Base-by-base conservation (phyloP, 345 rosid species). In the Orychophragmus violaceus region DNA sequence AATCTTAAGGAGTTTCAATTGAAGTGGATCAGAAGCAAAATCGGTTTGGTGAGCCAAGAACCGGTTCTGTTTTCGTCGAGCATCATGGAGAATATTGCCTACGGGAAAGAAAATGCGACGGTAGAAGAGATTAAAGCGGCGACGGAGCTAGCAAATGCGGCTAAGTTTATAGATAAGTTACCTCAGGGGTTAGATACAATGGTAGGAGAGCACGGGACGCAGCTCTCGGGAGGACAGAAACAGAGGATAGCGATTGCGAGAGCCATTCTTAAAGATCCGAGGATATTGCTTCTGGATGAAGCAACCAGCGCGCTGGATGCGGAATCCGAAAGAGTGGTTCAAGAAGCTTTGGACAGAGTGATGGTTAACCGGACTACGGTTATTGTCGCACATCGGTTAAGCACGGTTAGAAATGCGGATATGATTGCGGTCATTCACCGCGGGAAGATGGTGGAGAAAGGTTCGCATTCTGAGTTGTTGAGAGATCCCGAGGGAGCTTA, bases 201-300 rank as follows among this genome's bases (percentile, higher is more conserved):
- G 95, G 96, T 84, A 4, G 98, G 98, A 13, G 97, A 93, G 75
- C 96, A 87, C 57, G 96, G 99, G 56, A 84, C 94, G 18, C 97
- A 86, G 72, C 84, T 94, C 44, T 90, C 97, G 0, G 99, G 99
- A 8, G 99, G 99, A 24, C 99, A 94, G 61, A 93, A 93, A 74
- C 98, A 93, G 78, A 83, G 97, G 64, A 77, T 91, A 58, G 97
- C 97, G 2, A 88, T 91, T 21, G 94, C 97, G 0, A 84, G 97
- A 70, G 97, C 96, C 1, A 88, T 88, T 48, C 64, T 88, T n/a
- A 91, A 88, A 75, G 79, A 90, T 46, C 96, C 96, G 0, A 32
- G 89, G 62, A 82, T 91, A 10, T 76, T 91, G 57, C 89, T 91
- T 13, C 67, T 91, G 32, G 98, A 89, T 21, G 98, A 91, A 74